Conservation (phyloP, 495 filamentous ascomycete genomes). For the Paragyromitra xinjiangensis region DNA sequence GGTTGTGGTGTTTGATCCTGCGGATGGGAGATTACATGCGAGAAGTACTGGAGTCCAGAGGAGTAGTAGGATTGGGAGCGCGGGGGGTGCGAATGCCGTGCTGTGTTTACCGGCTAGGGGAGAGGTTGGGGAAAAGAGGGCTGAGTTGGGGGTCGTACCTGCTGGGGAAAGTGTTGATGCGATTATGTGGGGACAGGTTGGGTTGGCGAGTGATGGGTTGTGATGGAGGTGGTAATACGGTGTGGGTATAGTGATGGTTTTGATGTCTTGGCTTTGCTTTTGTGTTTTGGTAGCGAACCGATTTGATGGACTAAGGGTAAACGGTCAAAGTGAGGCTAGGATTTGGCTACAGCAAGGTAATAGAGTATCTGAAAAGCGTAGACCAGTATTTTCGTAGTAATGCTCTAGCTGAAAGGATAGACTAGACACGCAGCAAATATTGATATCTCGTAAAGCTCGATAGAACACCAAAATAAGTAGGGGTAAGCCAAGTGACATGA, state of each 20-base stretch:
- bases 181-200: conserved; percentile 53
- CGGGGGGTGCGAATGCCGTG: conserved; percentile 86
- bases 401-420: no score
- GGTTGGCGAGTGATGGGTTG: conserved; percentile 4
- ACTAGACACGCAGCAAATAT: no score
- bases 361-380: no score
- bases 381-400: no score
- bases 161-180: conserved; percentile 51
- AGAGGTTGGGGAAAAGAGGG: conserved; percentile 64
- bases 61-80: conserved; percentile 86
- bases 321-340: no score
- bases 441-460: no score
- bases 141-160: conserved; percentile 59
- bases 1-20: conserved; percentile 68
- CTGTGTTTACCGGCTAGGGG: conserved; percentile 74
- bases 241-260: not conserved
- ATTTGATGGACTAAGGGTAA: no score
- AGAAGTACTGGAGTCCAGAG: conserved; percentile 88
- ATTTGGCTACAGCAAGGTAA: no score
- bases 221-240: not conserved
- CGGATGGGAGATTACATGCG: conserved; percentile 73
- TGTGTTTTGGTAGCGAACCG: no score
- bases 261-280: no score
- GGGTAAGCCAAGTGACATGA: no score
- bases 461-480: no score